Base-by-base conservation (phyloP, 768 basidiomycete species). In the Auricularia auricula-judae region DNA sequence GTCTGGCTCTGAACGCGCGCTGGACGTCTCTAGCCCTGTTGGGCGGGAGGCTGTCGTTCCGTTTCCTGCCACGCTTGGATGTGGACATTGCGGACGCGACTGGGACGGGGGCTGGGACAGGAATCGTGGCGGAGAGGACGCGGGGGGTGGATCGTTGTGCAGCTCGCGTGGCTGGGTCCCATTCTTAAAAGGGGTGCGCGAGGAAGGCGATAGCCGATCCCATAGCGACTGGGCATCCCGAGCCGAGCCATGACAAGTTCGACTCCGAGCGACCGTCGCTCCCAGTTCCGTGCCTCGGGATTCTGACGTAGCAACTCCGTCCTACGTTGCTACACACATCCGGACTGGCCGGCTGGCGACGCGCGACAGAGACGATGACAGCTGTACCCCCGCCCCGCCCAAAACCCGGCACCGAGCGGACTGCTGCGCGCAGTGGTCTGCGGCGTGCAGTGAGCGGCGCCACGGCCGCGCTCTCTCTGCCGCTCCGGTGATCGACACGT, bases 21-120 rank as follows among this genome's bases (percentile, higher is more conserved):
- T 95, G 92, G 18, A 93, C 90, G 71, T 94, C 93, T 65, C 93
- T 79, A 35, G 92, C 91, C 67, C 91, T 84, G 70, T 88, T 88
- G 3, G 87, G 87, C 65, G 88, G 87, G 58, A 89, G 82, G 70
- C 83, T 86, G 74, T 89, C 86, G 74, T 89, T 88, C 73, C 90
- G 80, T 71, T 92, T 92, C 71, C 91, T 84, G 66, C 91, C 91
- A 71, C 91, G 86, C 77, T 91, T 93, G 67, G 89, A 91, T 23
- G 56, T 29, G 70, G 89, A 91, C 88, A 89, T 91, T 64, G 65
- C 23, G 5, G 56, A 33, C 34, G 61, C 56, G 66, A 36, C 51
- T 66, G 63, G 64, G 65, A 63, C 36, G 62, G 62, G 65, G 59
- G 66, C 69, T 70, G 70, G 70, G 64, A 66, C 67, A 66, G 65